These are phyloP conservation scores for Camellia sinensis DNA, from an alignment of 148 eudicot genomes.

Conservation along the genomic window DNA sequence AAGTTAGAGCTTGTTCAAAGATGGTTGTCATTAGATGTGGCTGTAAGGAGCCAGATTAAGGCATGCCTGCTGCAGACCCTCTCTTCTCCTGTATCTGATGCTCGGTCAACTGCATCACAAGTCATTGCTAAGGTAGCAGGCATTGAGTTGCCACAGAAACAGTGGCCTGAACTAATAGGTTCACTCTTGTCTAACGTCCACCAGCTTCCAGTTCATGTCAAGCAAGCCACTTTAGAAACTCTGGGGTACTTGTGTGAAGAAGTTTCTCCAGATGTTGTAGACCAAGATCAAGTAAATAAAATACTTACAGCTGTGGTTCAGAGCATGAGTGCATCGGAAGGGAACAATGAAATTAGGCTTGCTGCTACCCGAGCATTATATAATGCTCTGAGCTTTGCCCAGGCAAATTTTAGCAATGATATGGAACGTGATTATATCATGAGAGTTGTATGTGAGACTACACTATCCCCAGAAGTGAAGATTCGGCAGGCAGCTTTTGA, in stretches of 20 bases:
- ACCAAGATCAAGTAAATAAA: constrained; percentile 93
- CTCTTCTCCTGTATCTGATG: constrained; percentile 72
- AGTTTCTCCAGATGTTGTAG: constrained; percentile 87
- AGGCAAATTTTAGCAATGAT: constrained; percentile 84
- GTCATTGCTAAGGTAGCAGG: constrained; percentile 97
- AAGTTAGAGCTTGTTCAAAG: constrained; percentile 85
- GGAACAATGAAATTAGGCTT: constrained; percentile 75
- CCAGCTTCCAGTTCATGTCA: constrained; percentile 86
- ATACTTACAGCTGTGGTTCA: constrained; percentile 95
- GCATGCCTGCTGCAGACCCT: constrained; percentile 78
- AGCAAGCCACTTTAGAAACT: constrained; percentile 91
- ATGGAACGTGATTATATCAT: constrained; percentile 94
- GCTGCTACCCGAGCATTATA: constrained; percentile 87
- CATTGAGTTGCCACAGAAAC: constrained; percentile 90
- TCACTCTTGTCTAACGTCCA: constrained; percentile 68
- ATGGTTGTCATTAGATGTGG: constrained; percentile 78
- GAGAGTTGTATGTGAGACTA: constrained; percentile 93
- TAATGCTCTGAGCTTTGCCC: constrained; percentile 92
- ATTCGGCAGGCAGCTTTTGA: constrained; percentile 94
- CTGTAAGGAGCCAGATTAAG: constrained; percentile 76
- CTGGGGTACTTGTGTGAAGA: constrained; percentile 95
- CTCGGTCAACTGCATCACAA: constrained; percentile 93
- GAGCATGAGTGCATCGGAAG: constrained; percentile 61
- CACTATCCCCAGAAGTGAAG: constrained; percentile 75
- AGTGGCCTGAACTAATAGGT: constrained; percentile 85